A percentile compares a stretch with the other conserved stretches of the same genome.
Evolutionary conservation across 306 rosid species (phyloP).

Genomic region (Quillaja saponaria): DNA sequence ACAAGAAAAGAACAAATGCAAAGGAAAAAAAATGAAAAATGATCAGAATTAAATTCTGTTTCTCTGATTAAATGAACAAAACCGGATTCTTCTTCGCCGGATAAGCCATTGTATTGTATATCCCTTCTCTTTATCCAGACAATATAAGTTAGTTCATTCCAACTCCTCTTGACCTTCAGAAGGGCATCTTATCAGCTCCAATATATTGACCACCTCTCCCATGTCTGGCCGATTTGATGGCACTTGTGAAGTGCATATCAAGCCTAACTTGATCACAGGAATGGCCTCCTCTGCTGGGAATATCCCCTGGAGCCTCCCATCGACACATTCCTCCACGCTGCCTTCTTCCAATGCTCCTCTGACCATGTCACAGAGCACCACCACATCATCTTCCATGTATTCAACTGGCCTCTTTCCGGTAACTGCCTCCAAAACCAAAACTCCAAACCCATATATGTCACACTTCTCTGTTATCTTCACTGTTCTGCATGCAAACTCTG

Average conservation of each 20-base stretch:
- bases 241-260: slow-evolving; percentile 96
- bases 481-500: slow-evolving; percentile 92
- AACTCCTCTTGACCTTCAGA: slow-evolving; percentile 93
- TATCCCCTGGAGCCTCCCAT: slow-evolving; percentile 75
- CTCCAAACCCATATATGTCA: slow-evolving; percentile 90
- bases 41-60: slow-evolving; percentile 26
- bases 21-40: slow-evolving; percentile 14
- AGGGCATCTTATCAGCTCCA: slow-evolving; percentile 94
- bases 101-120: slow-evolving; percentile 45
- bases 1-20: slow-evolving; percentile 32
- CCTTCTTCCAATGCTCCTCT: slow-evolving; percentile 92
- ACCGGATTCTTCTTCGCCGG: slow-evolving; percentile 99
- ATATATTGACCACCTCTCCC: slow-evolving; percentile 94
- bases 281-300: slow-evolving; percentile 93
- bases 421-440: slow-evolving; percentile 80
- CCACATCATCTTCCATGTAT: slow-evolving; percentile 98
- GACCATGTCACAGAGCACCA: slow-evolving; percentile 98
- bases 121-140: slow-evolving; percentile 37
- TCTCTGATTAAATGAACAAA: slow-evolving; percentile 34
- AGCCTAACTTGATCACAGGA: slow-evolving; percentile 85
- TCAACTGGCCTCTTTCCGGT: slow-evolving; percentile 96
- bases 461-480: slow-evolving; percentile 96
- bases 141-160: slow-evolving; percentile 46
- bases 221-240: slow-evolving; percentile 97
- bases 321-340: slow-evolving; percentile 87